Base-by-base conservation (phyloP, 768 basidiomycete species). In the Boletus sp. region DNA sequence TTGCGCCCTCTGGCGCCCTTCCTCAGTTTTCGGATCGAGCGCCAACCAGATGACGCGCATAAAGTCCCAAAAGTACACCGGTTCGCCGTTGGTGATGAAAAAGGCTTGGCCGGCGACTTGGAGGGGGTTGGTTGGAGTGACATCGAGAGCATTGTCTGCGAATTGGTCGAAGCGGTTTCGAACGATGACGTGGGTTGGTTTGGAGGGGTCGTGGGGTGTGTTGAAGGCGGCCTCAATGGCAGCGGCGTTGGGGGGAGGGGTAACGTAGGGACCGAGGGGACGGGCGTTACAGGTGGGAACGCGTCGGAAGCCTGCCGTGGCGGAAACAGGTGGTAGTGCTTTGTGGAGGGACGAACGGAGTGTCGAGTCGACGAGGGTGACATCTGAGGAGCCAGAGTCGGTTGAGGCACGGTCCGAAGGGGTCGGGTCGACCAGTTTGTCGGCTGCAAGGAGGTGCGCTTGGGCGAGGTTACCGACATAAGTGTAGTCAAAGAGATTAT, bases 71-170 rank as follows among this genome's bases (percentile, higher is more conserved):
- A 98, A 98, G 72, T 92, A 91, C 52, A 86, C 79, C 3, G 95
- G 96, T 67, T 98, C 95, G 57, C 94, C 93, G 66, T 98, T 98
- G 53, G 94, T 95, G 72, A 99, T 90, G 79, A 93, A 96, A 77
- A 94, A 99, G 4, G 74, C 90, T 69, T 98, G 90, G 0, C 96
- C 96, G 5, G 93, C 94, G 50, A 98, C 90, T 60, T 86, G 80
- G 9, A 93, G 77, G 8, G 85, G 83, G 47, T 80, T 79, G 0
- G 69, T 69, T 7, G 79, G 74, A 27, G 79, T 73, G 42, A 79
- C 75, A 30, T 75, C 78, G 51, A 92, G 72, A 14, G 79, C 77
- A 29, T 72, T 67, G 10, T 83, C 82, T 3, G 85, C 81, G 51
- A 94, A 80, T 53, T 84, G 85, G 71, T 98, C 94, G 71, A 90